These are phyloP conservation scores for Acaromyces ingoldii DNA, from an alignment of 1,284 basidiomycete species.

Conservation along the genomic window DNA sequence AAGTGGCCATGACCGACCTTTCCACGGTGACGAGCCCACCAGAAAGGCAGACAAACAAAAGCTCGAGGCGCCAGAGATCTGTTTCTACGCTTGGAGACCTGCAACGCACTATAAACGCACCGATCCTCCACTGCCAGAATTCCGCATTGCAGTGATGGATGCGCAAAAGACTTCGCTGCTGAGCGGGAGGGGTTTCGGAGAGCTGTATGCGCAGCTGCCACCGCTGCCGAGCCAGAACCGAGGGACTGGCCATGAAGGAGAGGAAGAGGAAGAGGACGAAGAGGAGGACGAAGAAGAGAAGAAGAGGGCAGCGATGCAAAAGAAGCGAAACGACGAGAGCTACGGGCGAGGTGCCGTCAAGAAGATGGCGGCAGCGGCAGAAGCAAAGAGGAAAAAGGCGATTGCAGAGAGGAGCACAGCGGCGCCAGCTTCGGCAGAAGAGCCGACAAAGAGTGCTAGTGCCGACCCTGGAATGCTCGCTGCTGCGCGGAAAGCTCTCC, in stretches of 20 bases:
- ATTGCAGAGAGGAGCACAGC: background rate
- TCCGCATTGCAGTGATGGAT: conserved; percentile 67
- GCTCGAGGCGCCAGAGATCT: conserved; percentile 51
- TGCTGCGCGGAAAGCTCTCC: background rate
- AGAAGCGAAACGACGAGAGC: conserved; percentile 17
- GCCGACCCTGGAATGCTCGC: background rate
- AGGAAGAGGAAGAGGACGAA: background rate
- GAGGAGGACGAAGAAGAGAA: conserved; percentile 17
- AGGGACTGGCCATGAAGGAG: background rate
- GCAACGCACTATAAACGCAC: conserved; percentile 75
- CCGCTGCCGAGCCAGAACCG: conserved; percentile 17
- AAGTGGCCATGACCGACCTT: conserved; percentile 57
- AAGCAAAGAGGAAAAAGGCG: background rate
- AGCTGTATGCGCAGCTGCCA: conserved; percentile 36
- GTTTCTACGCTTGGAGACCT: conserved; percentile 91
- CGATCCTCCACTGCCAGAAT: conserved; percentile 75
- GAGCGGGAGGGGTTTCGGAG: conserved; percentile 24
- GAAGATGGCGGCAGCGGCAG: background rate
- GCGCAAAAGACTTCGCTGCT: conserved; percentile 25
- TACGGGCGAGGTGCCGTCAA: conserved; percentile 7
- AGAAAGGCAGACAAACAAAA: conserved; percentile 24
- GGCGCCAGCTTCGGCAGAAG: background rate
- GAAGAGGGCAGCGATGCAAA: conserved; percentile 8
- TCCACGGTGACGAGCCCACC: conserved; percentile 50
- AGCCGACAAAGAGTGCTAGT: background rate